These are phyloP conservation scores for Thelonectria olida DNA, from an alignment of 2,329 filamentous ascomycete genomes.

Conservation along the genomic window DNA sequence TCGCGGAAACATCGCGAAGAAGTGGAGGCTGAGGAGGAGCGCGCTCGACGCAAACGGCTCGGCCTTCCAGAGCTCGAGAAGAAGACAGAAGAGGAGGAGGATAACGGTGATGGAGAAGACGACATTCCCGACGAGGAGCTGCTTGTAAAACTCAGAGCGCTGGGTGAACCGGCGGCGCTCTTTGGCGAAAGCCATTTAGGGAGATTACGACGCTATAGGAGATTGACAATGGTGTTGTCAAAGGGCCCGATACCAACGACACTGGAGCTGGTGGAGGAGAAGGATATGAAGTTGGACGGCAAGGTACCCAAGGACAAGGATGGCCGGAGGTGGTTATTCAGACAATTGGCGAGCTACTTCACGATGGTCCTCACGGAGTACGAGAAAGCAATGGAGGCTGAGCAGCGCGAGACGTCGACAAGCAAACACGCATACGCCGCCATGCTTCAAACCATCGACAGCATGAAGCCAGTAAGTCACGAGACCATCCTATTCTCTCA, in stretches of 20 bases:
- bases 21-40: constrained; percentile 78
- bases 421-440: constrained; percentile 84
- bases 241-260: constrained; percentile 89
- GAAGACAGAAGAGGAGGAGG: constrained; percentile 50
- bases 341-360: constrained; percentile 94
- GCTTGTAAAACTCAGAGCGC: constrained; percentile 69
- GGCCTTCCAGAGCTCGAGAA: constrained; percentile 78
- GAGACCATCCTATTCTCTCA: background rate
- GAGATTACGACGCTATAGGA: constrained; percentile 75
- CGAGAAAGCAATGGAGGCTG: constrained; percentile 78
- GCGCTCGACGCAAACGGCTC: constrained; percentile 75
- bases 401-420: constrained; percentile 71
- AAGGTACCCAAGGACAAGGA: constrained; percentile 70
- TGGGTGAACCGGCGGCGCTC: constrained; percentile 77
- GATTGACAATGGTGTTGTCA: constrained; percentile 69
- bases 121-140: constrained; percentile 80
- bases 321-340: constrained; percentile 76
- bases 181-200: constrained; percentile 84
- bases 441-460: constrained; percentile 87
- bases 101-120: constrained; percentile 56
- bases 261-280: constrained; percentile 80
- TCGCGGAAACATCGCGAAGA: constrained; percentile 75
- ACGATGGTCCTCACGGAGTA: constrained; percentile 94
- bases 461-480: constrained; percentile 76
- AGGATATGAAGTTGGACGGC: constrained; percentile 84